phyloP scores from a whole-genome alignment of 176 grass and related monocot species.

The bread wheat (Triticum aestivum) region DNA sequence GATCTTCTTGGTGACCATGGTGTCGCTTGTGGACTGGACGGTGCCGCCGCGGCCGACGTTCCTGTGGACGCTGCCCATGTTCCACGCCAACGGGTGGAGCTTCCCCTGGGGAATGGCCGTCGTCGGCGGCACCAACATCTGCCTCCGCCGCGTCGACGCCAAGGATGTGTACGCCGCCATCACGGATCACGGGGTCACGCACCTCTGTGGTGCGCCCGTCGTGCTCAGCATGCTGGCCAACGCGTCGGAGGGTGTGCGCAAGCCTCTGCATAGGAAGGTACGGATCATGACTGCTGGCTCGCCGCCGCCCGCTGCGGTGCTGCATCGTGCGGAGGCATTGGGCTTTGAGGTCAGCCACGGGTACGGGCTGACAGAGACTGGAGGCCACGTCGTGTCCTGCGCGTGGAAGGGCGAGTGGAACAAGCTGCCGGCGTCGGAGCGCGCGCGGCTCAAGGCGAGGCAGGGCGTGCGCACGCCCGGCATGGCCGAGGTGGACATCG shows the following conservation, averaged over 20 bases:
- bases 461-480: constrained; percentile 62
- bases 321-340: constrained; percentile 46
- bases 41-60: constrained; percentile 56
- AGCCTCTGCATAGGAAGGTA: constrained; percentile 35
- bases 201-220: constrained; percentile 83
- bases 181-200: constrained; percentile 23
- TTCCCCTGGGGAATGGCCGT: constrained; percentile 79
- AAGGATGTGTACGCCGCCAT: no score
- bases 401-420: constrained; percentile 79
- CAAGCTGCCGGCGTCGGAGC: constrained; percentile 53
- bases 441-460: constrained; percentile 70
- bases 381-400: constrained; percentile 49
- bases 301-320: constrained; percentile 62
- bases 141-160: constrained; percentile 61
- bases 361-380: constrained; percentile 80
- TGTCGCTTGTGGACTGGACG: constrained; percentile 52
- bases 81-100: constrained; percentile 88
- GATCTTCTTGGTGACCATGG: constrained; percentile 49
- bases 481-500: constrained; percentile 44
- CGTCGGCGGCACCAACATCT: constrained; percentile 74
- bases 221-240: constrained; percentile 83
- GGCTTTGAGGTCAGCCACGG: constrained; percentile 74
- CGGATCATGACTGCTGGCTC: constrained; percentile 62
- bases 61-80: constrained; percentile 91
- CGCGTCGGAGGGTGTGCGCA: constrained; percentile 21